phyloP scores from a whole-genome alignment of 257 asterid genomes.

The Linaria vulgaris region DNA sequence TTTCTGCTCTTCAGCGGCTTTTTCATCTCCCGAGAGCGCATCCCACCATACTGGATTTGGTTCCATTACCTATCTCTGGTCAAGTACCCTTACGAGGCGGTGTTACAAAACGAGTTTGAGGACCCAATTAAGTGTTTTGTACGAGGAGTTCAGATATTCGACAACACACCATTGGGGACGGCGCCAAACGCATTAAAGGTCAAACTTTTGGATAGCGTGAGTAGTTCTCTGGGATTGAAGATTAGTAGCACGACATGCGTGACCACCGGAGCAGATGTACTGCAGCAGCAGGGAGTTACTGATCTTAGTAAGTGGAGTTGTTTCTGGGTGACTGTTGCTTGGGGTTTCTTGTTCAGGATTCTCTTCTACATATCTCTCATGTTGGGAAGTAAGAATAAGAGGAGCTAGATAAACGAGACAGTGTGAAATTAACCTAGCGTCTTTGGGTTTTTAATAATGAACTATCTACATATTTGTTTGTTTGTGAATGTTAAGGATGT shows the following conservation, averaged over 20 bases:
- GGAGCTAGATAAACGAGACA: not conserved
- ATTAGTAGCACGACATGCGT: conserved; percentile 11
- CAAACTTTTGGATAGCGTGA: conserved; percentile 7
- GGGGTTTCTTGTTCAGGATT: conserved; percentile 13
- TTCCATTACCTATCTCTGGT: conserved; percentile 12
- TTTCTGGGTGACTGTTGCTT: conserved; percentile 13
- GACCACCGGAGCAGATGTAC: conserved; percentile 8
- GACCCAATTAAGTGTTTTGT: conserved; percentile 12
- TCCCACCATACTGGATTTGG: conserved; percentile 15
- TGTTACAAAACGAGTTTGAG: conserved; percentile 2
- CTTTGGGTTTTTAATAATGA: no score
- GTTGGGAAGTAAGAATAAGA: conserved; percentile 15
- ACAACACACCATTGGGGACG: conserved; percentile 1
- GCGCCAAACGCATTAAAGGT: not conserved
- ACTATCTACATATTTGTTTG: no score
- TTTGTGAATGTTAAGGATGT: no score
- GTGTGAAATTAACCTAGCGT: no score
- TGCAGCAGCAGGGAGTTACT: conserved; percentile 15
- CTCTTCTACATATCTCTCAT: conserved; percentile 5
- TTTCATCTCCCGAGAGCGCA: conserved; percentile 5
- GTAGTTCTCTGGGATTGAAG: conserved; percentile 6
- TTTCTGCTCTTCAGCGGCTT: conserved; percentile 14
- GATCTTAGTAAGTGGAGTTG: conserved; percentile 14
- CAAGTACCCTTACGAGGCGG: conserved; percentile 10
- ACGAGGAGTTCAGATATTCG: conserved; percentile 1